Base-by-base conservation (phyloP, 1,284 basidiomycete genomes). In the Apiotrichum gracile region DNA sequence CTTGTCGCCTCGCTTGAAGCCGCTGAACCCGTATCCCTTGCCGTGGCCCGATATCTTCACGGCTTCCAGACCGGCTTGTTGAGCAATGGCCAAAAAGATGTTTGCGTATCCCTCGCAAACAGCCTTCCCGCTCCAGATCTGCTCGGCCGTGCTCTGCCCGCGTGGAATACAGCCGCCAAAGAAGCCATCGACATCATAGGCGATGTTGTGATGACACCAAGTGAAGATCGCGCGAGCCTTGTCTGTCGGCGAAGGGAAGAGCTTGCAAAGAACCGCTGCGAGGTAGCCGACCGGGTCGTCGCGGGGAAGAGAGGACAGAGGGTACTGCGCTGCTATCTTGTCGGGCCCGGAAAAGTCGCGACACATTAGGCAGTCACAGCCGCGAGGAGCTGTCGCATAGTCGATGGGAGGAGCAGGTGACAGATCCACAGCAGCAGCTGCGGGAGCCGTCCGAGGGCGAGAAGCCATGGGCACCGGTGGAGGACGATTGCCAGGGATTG, bases 221-320 rank as follows among this genome's bases (percentile, higher is more conserved):
- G 57, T 55, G 47, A 58, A 58, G 47, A 58, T 50, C 0, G 53
- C 57, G 14, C 57, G 57, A 19, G 57, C 57, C 31, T 55, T 55
- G 51, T 58, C 57, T 0, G 57, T 50, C 13, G 31, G 10, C 0
- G 37, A 37, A 7, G 40, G 19, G 51, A 58, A 55, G 0, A 53
- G 53, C 4, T 25, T 19, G 47, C 57, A 58, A 4, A 58, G 50
- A 16, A 14, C 47, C 3, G 47, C 27, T 2, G 57, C 53, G 7
- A 58, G 50, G 26, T 40, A 55, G 9, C 25, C 31, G 8, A 58
- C 39, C 5, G 52, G 42, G 34, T 52, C 47, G n/a, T 39, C 31
- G 1, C 14, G 21, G 0, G 53, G 53, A 21, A 55, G n/a, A 4
- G 27, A 17, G 12, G 52, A 13, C 13, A 43, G 47, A 2, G 57